Evolutionary conservation across 148 eudicot genomes (phyloP).

Genomic region (Chenopodium album): DNA sequence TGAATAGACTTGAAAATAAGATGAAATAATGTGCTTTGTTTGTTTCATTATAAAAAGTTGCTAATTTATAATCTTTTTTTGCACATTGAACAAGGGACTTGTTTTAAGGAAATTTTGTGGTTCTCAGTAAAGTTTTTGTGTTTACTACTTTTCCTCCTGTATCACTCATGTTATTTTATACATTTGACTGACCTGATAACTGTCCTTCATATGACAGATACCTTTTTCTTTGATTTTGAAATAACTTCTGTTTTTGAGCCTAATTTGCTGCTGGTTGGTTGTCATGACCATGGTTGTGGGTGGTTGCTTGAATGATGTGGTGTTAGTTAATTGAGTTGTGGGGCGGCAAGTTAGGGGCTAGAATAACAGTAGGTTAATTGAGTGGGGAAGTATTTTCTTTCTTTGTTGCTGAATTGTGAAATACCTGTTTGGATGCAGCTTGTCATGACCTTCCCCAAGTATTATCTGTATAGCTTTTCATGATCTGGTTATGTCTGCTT

Average conservation of each 20-base stretch:
- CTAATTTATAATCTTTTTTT: not conserved
- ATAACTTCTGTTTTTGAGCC: constrained; percentile 13
- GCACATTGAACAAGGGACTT: not conserved
- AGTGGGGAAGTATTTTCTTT: no score
- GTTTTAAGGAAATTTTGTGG: not conserved
- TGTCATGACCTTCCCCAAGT: no score
- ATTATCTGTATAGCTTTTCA: no score
- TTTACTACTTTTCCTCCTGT: not conserved
- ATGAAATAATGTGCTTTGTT: not conserved
- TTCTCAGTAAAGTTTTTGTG: not conserved
- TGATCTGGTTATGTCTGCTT: no score
- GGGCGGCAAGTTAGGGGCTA: no score
- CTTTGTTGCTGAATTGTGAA: no score
- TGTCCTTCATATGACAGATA: constrained; percentile 39
- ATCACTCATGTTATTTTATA: not conserved
- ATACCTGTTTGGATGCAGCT: no score
- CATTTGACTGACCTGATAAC: not conserved
- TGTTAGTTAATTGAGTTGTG: no score
- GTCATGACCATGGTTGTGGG: no score
- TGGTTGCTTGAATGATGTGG: no score
- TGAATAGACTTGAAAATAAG: not conserved
- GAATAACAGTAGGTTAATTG: no score
- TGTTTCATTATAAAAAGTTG: not conserved
- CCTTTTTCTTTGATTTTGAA: constrained; percentile 62
- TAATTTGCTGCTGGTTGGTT: no score